phyloP scores from a whole-genome alignment of 108 stramenopile genomes.

The Fragilaria crotonensis region DNA sequence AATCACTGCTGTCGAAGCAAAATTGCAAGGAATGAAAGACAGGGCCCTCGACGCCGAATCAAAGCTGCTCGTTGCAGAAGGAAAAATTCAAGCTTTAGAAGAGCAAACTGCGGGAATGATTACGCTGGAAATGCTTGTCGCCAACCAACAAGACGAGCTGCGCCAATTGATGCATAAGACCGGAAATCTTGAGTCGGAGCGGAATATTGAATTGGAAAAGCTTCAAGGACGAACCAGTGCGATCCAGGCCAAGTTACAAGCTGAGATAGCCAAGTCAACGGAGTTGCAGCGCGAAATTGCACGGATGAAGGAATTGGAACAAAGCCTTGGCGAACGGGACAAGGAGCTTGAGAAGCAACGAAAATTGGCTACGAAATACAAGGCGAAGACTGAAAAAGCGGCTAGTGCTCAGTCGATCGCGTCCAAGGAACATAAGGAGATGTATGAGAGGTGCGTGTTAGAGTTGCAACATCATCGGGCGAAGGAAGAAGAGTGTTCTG shows the following conservation, averaged over 20 bases:
- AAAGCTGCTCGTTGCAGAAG: not conserved
- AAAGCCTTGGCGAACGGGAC: not conserved
- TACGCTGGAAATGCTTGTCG: not conserved
- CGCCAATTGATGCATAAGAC: not conserved
- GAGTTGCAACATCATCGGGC: not conserved
- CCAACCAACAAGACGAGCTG: not conserved
- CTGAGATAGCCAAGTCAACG: not conserved
- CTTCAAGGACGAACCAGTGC: not conserved
- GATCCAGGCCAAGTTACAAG: not conserved
- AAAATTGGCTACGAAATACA: too few species aligned
- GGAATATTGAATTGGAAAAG: slow-evolving; percentile 1
- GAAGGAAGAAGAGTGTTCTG: too few species aligned
- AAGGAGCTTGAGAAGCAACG: slow-evolving; percentile 3
- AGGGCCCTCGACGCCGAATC: not conserved
- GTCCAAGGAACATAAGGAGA: too few species aligned
- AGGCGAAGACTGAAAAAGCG: too few species aligned
- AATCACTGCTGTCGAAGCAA: not conserved
- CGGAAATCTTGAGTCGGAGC: not conserved
- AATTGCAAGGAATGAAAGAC: not conserved
- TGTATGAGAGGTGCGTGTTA: too few species aligned
- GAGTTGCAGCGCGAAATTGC: slow-evolving; percentile 8
- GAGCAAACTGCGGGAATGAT: not conserved
- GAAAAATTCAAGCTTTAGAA: not conserved
- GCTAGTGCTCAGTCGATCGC: slow-evolving; percentile 14
- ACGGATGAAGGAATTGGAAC: slow-evolving; percentile 25